Evolutionary conservation across 2,329 filamentous ascomycete genomes (phyloP), one percentile per base, ranked within the genome.

Genomic region (Chrysosporium keratinophilum): DNA sequence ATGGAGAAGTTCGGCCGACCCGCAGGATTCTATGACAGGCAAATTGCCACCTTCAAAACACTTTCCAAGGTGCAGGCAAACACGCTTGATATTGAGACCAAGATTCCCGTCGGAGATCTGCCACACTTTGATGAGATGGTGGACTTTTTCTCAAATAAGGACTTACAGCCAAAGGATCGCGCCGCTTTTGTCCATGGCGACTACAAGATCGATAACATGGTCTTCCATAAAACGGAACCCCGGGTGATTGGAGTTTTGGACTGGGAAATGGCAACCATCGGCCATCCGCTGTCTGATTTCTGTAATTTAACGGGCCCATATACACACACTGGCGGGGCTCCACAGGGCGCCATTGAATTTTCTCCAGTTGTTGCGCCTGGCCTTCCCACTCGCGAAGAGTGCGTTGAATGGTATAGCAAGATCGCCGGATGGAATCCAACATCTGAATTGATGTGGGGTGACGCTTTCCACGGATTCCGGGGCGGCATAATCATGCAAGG

Each of bases 211-310:
- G 87, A 93, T 68, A 93, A 93, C 63, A 69, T 91, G 60, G 82
- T 93, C 40, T 98, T 95, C 69, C 88, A 96, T 74, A 86, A 87
- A 71, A 90, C 87, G 0, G 85, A 91, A 68, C 82, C 90, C 5
- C 77, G 83, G 51, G 90, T 97, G 11, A 90, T 97, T 69, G 93
- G 91, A 3, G 89, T 97, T 52, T 73, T 97, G 5, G 93, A 98
- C 72, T 97, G 91, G 91, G 93, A 97, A 74, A 95, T 98, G 88
- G 89, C 88, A 35, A 97, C 93, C 0, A 84, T 96, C 52, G 93
- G 93, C n/a, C 91, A 98, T 68, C 93, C 93, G 1, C 79, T 97
- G 19, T 91, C 87, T 5, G 93, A 98, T 67, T 75, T 97, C 40
- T 83, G 84, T 68, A 97, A 97, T 70, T 76, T 97, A 61, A 74